Evolutionary conservation across 352 stramenopile species (phyloP), one percentile per base, ranked within the genome.

Genomic region (Pythium dissotocum): DNA sequence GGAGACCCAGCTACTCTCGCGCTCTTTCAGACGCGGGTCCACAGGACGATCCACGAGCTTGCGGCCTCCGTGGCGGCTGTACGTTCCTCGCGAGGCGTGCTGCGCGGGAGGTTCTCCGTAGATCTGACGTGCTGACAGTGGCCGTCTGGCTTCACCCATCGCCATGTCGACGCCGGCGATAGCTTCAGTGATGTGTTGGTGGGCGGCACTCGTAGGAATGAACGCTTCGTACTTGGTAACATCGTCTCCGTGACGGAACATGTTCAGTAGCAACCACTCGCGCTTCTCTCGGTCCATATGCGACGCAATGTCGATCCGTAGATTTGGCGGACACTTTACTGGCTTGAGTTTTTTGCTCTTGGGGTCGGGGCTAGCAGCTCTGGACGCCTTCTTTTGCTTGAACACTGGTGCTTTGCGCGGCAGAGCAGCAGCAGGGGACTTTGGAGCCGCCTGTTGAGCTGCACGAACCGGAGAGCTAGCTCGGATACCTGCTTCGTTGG

Each of bases 241-340:
- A 28, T 87, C 72, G 35, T 92, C 77, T 13, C 82, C 82, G 46
- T 90, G 79, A 2, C 83, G 82, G 68, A 93, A 92, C 85, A 93
- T 92, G 54, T 93, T 93, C 51, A 85, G 73, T 18, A 92, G 77
- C 21, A 93, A 68, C 85, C 85, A 93, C 54, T 91, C 80, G 32
- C 85, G 77, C 46, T 90, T 91, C n/a, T 76, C 67, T 58, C 89
- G 88, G 60, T 89, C 80, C 58, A 88, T 72, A 26, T 75, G 79
- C 6, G 66, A 69, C 14, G 66, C 61, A 2, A 87, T 55, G 8
- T 88, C 67, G 49, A 91, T 82, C 10, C 72, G 78, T 16, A 90
- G 58, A 18, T 85, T 80, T 13, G 72, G 65, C 2, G 83, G 81
- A 28, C 73, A 84, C 67, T 78, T 84, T 9, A 88, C 77, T 0